phyloP scores from a whole-genome alignment of 208 protist species.

The Novymonas esmeraldas region DNA sequence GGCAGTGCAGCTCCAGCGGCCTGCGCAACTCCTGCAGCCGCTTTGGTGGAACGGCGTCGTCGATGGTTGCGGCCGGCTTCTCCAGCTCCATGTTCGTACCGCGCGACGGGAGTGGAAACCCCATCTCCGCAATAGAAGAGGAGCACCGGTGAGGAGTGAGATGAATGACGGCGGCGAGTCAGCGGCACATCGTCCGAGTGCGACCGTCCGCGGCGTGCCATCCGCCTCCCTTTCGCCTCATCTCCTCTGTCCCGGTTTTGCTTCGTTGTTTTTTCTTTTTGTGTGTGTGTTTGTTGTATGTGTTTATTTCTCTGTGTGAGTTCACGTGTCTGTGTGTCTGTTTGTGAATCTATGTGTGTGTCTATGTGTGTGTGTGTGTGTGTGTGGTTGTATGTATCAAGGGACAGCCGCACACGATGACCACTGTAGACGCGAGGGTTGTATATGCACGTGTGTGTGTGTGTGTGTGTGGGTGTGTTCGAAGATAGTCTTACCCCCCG shows the following conservation, averaged over 20 bases:
- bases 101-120: constrained; percentile 7
- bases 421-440: no score
- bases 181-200: no score
- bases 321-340: background rate
- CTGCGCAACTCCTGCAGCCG: constrained; percentile 14
- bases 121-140: constrained; percentile 1
- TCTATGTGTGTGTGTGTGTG: no score
- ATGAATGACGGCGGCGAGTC: no score
- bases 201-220: no score
- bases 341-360: background rate
- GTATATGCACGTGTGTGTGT: no score
- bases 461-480: no score
- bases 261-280: background rate
- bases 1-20: constrained; percentile 4
- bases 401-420: no score
- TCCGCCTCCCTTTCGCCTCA: no score
- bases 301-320: background rate
- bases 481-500: no score
- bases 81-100: constrained; percentile 13
- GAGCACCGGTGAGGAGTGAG: background rate
- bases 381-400: no score
- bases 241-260: no score
- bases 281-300: background rate
- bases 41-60: constrained; percentile 22
- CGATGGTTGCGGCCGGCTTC: constrained; percentile 8